Evolutionary conservation across 768 basidiomycete genomes (phyloP), one percentile per base, ranked within the genome.

Genomic region (Panaeolus papilionaceus): DNA sequence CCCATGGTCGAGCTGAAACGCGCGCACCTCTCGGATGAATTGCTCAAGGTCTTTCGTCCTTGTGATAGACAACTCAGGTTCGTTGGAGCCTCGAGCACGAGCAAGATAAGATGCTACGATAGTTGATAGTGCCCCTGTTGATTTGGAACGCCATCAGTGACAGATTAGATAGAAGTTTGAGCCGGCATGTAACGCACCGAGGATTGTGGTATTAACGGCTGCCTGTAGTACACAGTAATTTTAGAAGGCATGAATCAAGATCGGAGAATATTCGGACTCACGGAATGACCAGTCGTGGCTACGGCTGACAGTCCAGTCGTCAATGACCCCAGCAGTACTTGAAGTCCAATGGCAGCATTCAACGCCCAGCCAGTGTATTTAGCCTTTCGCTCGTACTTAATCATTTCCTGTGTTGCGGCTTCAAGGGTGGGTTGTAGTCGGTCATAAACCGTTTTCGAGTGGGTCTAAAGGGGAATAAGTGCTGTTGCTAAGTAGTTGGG

Each of bases 101-200:
- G 92, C 92, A 28, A 93, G 82, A 75, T 90, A 93, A 1, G 91
- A 89, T 18, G 92, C 91, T 14, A 89, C 84, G 20, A 92, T 23
- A 0, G 92, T 93, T 3, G 91, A 76, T 11, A 90, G 66, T n/a
- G 88, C 91, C 38, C 92, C 89, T 58, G 16, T 37, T 5, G 33
- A 37, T 16, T 12, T 14, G 3, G 33, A 58, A 16, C 9, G 33
- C 33, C 33, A 33, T 33, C 33, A 33, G 33, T 33, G 33, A 33
- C 54, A 37, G 26, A 58, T 58, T 1, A 58, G 28, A 58, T 49
- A 23, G 54, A 51, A 28, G 54, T 16, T 2, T 58, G 12, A 7
- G 3, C 28, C 28, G 12, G 26, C 28, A 28, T 58, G 7, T 6
- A 26, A 69, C 75, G 39, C 70, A 82, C 81, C 83, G 39, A 82